Base-by-base conservation (phyloP, 1,139 yeast genomes). In the Geotrichum histeridarum region DNA sequence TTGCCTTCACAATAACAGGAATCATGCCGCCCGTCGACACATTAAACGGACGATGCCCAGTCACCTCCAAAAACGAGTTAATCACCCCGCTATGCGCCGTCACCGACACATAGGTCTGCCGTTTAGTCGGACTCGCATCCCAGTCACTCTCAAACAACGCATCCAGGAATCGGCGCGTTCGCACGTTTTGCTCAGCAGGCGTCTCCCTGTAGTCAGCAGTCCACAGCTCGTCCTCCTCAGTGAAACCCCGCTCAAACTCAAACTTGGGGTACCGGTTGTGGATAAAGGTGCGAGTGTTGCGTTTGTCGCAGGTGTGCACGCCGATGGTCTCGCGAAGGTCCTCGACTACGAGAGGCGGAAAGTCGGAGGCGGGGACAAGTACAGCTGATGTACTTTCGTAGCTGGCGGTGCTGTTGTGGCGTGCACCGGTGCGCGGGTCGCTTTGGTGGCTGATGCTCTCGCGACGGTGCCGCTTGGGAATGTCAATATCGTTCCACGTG, bases 81-180 rank as follows among this genome's bases (percentile, higher is more conserved):
- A 82, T 81, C 22, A 81, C 79, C 3, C 86, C 87, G 0, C 85
- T 82, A 63, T 83, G 88, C 5, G 84, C 76, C 0, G 87, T 81
- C 42, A 79, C 73, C 35, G 78, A 78, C 39, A 74, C 68, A 6
- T 69, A 59, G 15, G 36, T 42, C 14, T 27, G 18, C 15, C 46
- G 46, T 54, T 72, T 67, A 38, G 70, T 69, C 3, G 56, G 68
- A 32, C 59, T 56, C 1, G 46, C 22, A 50, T 72, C 70, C 54
- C 57, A 51, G 42, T 61, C 63, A 11, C 50, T 48, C 31, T 54
- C 59, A 33, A 81, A 83, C n/a, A 83, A 53, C 8, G 64, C 62
- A 59, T 80, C 81, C 56, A 84, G 71, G 58, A 81, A 82, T 17
- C 63, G 60, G 54, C 77, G 73, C 7, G 79, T 70, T 39, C 90